Evolutionary conservation across 768 basidiomycete genomes (phyloP).

Genomic region (Arthromyces matolae): DNA sequence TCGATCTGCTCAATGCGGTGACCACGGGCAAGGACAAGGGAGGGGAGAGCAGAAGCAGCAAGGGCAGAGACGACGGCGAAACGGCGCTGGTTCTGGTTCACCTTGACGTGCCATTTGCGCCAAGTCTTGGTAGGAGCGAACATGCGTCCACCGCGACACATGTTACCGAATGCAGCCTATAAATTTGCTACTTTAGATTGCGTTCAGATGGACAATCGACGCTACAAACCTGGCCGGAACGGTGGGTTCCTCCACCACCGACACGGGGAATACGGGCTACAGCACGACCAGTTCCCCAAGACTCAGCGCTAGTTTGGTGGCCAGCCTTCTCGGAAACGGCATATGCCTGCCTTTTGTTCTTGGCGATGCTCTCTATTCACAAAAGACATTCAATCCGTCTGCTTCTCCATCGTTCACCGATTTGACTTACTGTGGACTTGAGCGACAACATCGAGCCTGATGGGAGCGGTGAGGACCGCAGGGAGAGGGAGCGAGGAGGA

Average conservation of each 20-base stretch:
- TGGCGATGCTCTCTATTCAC: slow-evolving; percentile 84
- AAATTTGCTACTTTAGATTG: slow-evolving; percentile 1
- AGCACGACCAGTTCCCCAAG: slow-evolving; percentile 99
- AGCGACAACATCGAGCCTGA: slow-evolving; percentile 96
- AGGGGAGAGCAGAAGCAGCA: slow-evolving; percentile 95
- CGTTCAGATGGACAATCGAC: not conserved
- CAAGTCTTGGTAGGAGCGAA: slow-evolving; percentile 99
- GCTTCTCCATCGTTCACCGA: not conserved
- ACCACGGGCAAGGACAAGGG: slow-evolving; percentile 97
- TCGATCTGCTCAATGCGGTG: slow-evolving; percentile 97
- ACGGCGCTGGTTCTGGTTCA: slow-evolving; percentile 98
- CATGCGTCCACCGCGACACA: slow-evolving; percentile 99
- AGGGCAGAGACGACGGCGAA: slow-evolving; percentile 97
- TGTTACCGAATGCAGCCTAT: slow-evolving; percentile 98
- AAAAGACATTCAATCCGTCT: slow-evolving; percentile 10
- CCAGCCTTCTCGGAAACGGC: slow-evolving; percentile 97
- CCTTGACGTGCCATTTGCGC: slow-evolving; percentile 99
- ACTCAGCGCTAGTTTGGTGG: slow-evolving; percentile 98
- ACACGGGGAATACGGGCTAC: slow-evolving; percentile 99
- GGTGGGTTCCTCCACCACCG: slow-evolving; percentile 96
- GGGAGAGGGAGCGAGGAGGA: slow-evolving; percentile 89
- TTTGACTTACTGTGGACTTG: slow-evolving; percentile 97
- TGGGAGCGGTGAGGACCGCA: slow-evolving; percentile 95
- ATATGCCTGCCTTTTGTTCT: slow-evolving; percentile 98
- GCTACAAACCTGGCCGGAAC: slow-evolving; percentile 82